A percentile compares a stretch with the other conserved stretches of the same genome.
These are phyloP conservation scores for Nematocida parisii DNA, from an alignment of 371 early-diverging fungal species.

Conservation along the genomic window DNA sequence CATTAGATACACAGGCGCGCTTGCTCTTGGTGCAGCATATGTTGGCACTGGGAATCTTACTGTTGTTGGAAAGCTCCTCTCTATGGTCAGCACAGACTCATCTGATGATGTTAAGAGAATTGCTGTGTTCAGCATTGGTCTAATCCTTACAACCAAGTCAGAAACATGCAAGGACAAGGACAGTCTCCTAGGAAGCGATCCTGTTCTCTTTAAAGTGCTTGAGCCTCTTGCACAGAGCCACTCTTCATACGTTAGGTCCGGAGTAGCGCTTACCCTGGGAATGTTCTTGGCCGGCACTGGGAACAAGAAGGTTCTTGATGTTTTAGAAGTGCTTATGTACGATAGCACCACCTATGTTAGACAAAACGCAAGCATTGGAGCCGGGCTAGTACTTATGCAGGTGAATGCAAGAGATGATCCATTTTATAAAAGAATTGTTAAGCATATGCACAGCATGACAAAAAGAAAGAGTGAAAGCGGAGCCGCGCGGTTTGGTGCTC, in stretches of 20 bases:
- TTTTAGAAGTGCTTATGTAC: constrained; percentile 93
- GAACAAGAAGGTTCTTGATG: constrained; percentile 79
- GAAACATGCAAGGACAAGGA: not conserved
- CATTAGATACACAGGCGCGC: constrained; percentile 86
- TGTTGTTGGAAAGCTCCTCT: constrained; percentile 78
- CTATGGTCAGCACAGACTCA: constrained; percentile 85
- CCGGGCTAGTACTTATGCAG: constrained; percentile 92
- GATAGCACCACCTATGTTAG: constrained; percentile 92
- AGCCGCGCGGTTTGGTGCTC: constrained; percentile 91
- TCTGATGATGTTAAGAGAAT: constrained; percentile 95
- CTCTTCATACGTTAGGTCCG: constrained; percentile 93
- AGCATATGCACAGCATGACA: constrained; percentile 80
- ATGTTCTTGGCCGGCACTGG: constrained; percentile 94
- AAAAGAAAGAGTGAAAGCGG: constrained; percentile 83
- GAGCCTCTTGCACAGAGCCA: constrained; percentile 91
- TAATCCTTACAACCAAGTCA: constrained; percentile 73
- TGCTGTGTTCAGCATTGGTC: constrained; percentile 90
- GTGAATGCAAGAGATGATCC: constrained; percentile 78
- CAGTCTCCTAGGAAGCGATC: constrained; percentile 72
- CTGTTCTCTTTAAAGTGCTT: constrained; percentile 88
- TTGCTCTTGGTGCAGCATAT: constrained; percentile 90
- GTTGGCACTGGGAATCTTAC: constrained; percentile 90
- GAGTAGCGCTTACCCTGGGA: constrained; percentile 89
- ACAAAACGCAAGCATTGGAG: constrained; percentile 91
- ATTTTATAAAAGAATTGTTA: constrained; percentile 74